phyloP scores from a whole-genome alignment of 2,329 filamentous ascomycete species.

The Scytalidium lignicola region DNA sequence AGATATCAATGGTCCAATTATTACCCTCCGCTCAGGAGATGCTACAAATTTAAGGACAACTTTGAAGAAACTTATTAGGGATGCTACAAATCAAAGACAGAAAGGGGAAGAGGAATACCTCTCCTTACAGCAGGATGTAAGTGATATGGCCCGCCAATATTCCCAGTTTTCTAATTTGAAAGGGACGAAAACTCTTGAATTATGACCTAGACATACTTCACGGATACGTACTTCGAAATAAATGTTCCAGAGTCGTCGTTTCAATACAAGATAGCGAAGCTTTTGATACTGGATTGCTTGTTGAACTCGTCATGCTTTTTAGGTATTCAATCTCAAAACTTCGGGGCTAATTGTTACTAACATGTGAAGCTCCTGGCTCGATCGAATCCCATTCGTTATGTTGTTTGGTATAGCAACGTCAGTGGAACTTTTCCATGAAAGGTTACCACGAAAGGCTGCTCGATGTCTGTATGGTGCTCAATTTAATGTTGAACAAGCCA shows the following conservation, averaged over 20 bases:
- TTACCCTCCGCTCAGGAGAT: slow-evolving; percentile 64
- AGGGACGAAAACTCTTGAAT: slow-evolving; percentile 64
- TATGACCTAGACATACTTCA: slow-evolving; percentile 73
- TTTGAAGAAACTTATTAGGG: slow-evolving; percentile 68
- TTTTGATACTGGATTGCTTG: slow-evolving; percentile 68
- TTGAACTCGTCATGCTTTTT: slow-evolving; percentile 64
- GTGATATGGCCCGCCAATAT: slow-evolving; percentile 15
- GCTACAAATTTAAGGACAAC: slow-evolving; percentile 68
- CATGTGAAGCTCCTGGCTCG: slow-evolving; percentile 54
- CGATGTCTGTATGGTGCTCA: slow-evolving; percentile 64
- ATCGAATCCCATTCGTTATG: slow-evolving; percentile 71
- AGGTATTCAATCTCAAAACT: slow-evolving; percentile 40
- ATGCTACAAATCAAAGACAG: slow-evolving; percentile 47
- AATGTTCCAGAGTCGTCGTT: slow-evolving; percentile 58
- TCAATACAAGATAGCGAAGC: slow-evolving; percentile 79
- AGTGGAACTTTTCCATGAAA: slow-evolving; percentile 71
- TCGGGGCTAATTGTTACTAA: slow-evolving; percentile 3
- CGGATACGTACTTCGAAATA: slow-evolving; percentile 49
- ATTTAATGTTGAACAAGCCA: slow-evolving; percentile 72
- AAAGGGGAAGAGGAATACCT: slow-evolving; percentile 45
- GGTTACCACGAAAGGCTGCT: slow-evolving; percentile 64
- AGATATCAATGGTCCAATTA: slow-evolving; percentile 49
- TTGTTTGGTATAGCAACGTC: slow-evolving; percentile 80
- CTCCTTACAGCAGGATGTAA: slow-evolving; percentile 42
- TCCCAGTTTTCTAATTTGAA: slow-evolving; percentile 6